Evolutionary conservation across 495 filamentous ascomycete species (phyloP).

Genomic region (Sporormia fimetaria): DNA sequence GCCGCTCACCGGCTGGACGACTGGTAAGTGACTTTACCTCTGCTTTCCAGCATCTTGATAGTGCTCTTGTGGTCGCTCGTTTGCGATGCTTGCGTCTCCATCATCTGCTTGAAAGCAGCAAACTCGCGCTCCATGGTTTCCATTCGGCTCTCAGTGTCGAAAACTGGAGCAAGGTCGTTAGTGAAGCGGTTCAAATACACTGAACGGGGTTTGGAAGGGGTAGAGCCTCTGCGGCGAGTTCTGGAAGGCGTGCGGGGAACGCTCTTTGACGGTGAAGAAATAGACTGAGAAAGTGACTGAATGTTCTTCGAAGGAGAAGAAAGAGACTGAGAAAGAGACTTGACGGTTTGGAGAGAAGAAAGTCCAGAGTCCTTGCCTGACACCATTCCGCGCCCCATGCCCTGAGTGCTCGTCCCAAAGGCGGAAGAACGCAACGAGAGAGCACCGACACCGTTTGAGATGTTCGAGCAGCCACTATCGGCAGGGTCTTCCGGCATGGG

Average conservation of each 20-base stretch:
- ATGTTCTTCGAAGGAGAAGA: constrained; percentile 1
- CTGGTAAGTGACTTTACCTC: constrained; percentile 46
- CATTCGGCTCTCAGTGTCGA: constrained; percentile 58
- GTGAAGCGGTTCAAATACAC: constrained; percentile 62
- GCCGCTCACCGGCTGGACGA: background rate
- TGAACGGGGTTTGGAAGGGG: constrained; percentile 22
- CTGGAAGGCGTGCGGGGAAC: constrained; percentile 15
- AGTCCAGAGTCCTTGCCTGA: constrained; percentile 14
- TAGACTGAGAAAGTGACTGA: constrained; percentile 5
- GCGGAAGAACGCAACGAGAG: constrained; percentile 10
- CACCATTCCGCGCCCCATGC: constrained; percentile 10
- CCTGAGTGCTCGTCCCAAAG: background rate
- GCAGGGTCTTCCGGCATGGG: constrained; percentile 8
- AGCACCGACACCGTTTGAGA: constrained; percentile 8
- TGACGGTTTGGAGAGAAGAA: constrained; percentile 4
- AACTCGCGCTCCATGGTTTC: constrained; percentile 55
- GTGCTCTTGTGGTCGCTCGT: constrained; percentile 55
- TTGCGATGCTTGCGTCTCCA: constrained; percentile 50
- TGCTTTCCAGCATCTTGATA: constrained; percentile 55
- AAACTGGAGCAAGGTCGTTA: constrained; percentile 51
- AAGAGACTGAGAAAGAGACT: constrained; percentile 10
- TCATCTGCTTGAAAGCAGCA: constrained; percentile 45
- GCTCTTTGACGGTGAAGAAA: constrained; percentile 6
- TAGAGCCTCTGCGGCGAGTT: constrained; percentile 22
- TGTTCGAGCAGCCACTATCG: constrained; percentile 7